phyloP scores from a whole-genome alignment of 352 stramenopile genomes.

The Poterioochromonas sp. region DNA sequence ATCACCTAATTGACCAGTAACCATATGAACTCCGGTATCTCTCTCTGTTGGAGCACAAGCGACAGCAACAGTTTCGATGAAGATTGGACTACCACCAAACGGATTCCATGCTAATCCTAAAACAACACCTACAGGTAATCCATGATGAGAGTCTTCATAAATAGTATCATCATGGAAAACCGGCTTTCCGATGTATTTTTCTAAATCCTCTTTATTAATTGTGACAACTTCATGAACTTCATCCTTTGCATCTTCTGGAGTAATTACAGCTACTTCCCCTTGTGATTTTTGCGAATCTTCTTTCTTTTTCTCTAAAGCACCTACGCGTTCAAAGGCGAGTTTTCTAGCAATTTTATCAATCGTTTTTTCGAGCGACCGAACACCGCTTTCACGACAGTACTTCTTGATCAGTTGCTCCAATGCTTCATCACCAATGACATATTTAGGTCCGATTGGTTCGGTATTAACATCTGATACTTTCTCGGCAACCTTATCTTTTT shows the following conservation, averaged over 20 bases:
- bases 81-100: conserved; percentile 94
- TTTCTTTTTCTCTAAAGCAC: conserved; percentile 57
- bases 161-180: conserved; percentile 93
- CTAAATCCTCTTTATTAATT: conserved; percentile 80
- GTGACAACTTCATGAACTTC: conserved; percentile 46
- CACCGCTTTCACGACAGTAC: conserved; percentile 90
- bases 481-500: no score
- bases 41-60: conserved; percentile 42
- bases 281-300: conserved; percentile 50
- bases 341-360: conserved; percentile 85
- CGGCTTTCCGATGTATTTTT: conserved; percentile 94
- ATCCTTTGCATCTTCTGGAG: conserved; percentile 35
- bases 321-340: conserved; percentile 89
- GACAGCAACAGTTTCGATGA: conserved; percentile 80
- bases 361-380: conserved; percentile 94
- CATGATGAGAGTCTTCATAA: conserved; percentile 61
- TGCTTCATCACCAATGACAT: conserved; percentile 70
- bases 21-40: conserved; percentile 53
- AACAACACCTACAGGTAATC: conserved; percentile 73
- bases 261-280: conserved; percentile 31
- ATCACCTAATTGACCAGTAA: conserved; percentile 90
- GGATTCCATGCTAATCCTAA: conserved; percentile 97
- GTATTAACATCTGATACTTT: no score
- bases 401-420: conserved; percentile 71
- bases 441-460: neutral